These are phyloP conservation scores for Acrasis kona DNA, from an alignment of 78 protist genomes.

Conservation along the genomic window DNA sequence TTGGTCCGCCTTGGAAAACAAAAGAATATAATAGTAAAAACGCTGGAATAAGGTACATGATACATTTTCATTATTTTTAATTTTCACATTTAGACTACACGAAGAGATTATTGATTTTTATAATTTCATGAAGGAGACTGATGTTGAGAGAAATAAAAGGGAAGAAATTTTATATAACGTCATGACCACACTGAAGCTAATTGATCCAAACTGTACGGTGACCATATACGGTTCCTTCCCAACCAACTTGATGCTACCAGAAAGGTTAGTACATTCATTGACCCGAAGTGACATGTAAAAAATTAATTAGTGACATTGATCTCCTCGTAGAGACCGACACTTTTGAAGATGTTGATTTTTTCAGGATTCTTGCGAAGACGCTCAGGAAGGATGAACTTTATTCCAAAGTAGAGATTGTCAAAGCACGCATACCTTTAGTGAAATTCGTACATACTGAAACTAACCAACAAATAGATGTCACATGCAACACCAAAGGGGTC, in stretches of 20 bases:
- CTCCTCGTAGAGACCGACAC: neutral
- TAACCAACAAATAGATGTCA: conserved; percentile 6
- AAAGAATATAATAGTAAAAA: too few relatives aligned
- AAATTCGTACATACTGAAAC: conserved; percentile 6
- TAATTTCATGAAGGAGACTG: neutral
- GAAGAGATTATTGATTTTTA: neutral
- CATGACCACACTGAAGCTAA: neutral
- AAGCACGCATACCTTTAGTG: conserved; percentile 15
- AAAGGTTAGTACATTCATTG: neutral
- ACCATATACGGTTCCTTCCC: neutral
- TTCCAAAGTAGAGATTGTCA: too few relatives aligned
- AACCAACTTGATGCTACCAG: neutral
- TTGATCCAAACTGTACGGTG: neutral
- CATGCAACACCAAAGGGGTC: conserved; percentile 6
- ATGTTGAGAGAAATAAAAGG: neutral
- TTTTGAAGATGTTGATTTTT: neutral
- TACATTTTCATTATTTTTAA: too few relatives aligned
- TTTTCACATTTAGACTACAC: neutral
- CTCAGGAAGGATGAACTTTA: too few relatives aligned
- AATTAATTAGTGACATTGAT: neutral
- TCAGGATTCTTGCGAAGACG: too few relatives aligned
- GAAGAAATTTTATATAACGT: neutral
- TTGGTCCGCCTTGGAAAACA: too few relatives aligned
- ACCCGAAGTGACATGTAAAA: neutral
- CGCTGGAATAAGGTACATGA: too few relatives aligned